Base-by-base conservation (phyloP, 257 asterid genomes). In the Penstemon davidsonii region DNA sequence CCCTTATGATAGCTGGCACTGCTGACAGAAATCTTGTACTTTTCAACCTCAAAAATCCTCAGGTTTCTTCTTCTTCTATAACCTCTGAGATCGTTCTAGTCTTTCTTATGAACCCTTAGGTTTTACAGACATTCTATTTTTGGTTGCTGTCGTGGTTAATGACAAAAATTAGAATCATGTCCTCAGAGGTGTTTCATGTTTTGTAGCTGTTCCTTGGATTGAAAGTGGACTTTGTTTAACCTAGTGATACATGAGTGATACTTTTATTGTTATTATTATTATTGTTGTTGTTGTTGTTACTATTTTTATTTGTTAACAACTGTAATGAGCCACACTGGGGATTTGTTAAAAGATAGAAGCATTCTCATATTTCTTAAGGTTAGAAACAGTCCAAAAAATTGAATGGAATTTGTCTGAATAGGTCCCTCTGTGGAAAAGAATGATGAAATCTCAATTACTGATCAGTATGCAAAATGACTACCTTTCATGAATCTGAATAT, bases 1-100 rank as follows among this genome's bases (percentile, higher is more conserved):
- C 96, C 54, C 87, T 93, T 70, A 85, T 93, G 99, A 96, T 93
- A 42, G 97, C 79, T 76, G 99, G 90, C 70, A 93, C 97, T 38
- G 96, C 96, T 61, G 99, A 93, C 74, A 84, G 92, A 85, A 90
- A 88, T 73, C 81, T 90, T 65, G 66, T 83, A 60, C 89, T 93
- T 70, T 93, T 84, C 89, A 88, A 93, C 84, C 85, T 93, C 80
- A 89, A 93, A 76, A 90, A 84, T 72, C 99, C 99, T 66, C 99
- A 90, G 99, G 97, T 93, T 77, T 49, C 61, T 61, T 54, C 73
- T 65, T 73, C 40, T 18, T 57, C 41, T 25, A 39, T 49, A 67
- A 41, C 52, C 7, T 25, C 11, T 67, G 67, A 56, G 61, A 37
- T 68, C 56, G 7, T 60, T 65, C 10, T 62, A 18, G 25, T 49